These are phyloP conservation scores for Nicotiana noctiflora DNA, from an alignment of 257 asterid genomes.

Conservation along the genomic window DNA sequence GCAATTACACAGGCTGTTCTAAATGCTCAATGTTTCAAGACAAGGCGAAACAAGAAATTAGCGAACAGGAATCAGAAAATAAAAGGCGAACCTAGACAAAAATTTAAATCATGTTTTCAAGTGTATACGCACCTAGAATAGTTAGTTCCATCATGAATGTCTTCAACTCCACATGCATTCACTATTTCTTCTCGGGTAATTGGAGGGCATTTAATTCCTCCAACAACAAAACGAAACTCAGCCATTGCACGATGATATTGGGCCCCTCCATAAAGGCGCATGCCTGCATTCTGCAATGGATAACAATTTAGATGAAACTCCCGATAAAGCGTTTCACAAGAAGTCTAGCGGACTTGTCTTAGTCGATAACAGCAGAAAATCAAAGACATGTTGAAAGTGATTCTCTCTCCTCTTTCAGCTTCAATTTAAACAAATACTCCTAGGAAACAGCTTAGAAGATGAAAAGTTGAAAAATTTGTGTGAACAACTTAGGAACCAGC, in stretches of 20 bases:
- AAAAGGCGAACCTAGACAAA: background rate
- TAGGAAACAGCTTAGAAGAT: background rate
- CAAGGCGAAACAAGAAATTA: slow-evolving; percentile 7
- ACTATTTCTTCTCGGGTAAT: slow-evolving; percentile 96
- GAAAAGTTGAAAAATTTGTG: background rate
- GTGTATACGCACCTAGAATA: slow-evolving; percentile 61
- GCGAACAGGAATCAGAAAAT: slow-evolving; percentile 4
- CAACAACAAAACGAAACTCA: slow-evolving; percentile 94
- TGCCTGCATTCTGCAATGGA: slow-evolving; percentile 70
- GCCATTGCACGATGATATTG: slow-evolving; percentile 99
- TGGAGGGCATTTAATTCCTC: slow-evolving; percentile 92
- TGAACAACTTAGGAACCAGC: background rate
- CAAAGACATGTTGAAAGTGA: background rate
- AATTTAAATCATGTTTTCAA: background rate
- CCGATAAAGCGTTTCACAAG: background rate
- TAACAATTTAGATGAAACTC: background rate
- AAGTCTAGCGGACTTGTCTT: background rate
- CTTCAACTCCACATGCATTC: slow-evolving; percentile 99
- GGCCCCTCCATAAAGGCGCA: slow-evolving; percentile 99
- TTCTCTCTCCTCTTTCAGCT: background rate
- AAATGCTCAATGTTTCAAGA: slow-evolving; percentile 24
- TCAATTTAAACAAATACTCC: background rate
- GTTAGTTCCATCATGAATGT: slow-evolving; percentile 96
- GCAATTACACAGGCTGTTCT: slow-evolving; percentile 99
- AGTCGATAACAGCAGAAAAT: background rate